These are phyloP conservation scores for Mychonastes homosphaera DNA, from an alignment of 139 green algal genomes.

Conservation along the genomic window DNA sequence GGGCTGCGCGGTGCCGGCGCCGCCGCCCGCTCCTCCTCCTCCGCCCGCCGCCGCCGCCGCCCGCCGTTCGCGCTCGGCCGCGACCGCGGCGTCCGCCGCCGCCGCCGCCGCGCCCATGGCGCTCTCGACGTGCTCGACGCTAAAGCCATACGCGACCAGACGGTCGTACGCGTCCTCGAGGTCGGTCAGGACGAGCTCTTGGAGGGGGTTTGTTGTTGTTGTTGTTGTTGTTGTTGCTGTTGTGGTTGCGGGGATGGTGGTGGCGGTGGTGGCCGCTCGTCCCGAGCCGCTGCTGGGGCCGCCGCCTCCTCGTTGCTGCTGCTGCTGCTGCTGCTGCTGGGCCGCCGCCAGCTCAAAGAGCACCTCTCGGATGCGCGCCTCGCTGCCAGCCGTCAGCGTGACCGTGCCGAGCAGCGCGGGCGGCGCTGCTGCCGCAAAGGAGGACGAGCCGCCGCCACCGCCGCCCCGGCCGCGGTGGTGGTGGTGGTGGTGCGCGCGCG, in stretches of 20 bases:
- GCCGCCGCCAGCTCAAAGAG: no score
- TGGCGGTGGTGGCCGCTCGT: background rate
- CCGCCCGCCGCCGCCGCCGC: background rate
- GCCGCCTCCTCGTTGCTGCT: background rate
- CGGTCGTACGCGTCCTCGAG: constrained; percentile 11
- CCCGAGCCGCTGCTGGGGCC: background rate
- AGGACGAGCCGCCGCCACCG: background rate
- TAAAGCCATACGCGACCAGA: constrained; percentile 29
- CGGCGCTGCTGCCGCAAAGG: background rate
- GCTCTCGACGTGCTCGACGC: constrained; percentile 10
- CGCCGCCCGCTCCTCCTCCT: background rate
- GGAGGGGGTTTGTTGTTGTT: no score
- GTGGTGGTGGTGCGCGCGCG: background rate
- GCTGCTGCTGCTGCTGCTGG: no score
- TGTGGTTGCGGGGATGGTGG: background rate
- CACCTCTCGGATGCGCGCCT: constrained; percentile 4
- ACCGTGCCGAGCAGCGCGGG: no score
- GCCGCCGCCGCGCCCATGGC: constrained; percentile 22
- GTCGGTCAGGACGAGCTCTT: no score
- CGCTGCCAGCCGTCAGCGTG: constrained; percentile 7
- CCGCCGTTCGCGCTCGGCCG: background rate
- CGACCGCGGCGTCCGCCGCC: background rate
- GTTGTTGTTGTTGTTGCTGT: constrained; percentile 14
- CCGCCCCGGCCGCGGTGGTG: background rate
- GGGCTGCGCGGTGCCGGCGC: background rate